Base-by-base conservation (phyloP, 345 rosid genomes). In the Alliaria petiolata region DNA sequence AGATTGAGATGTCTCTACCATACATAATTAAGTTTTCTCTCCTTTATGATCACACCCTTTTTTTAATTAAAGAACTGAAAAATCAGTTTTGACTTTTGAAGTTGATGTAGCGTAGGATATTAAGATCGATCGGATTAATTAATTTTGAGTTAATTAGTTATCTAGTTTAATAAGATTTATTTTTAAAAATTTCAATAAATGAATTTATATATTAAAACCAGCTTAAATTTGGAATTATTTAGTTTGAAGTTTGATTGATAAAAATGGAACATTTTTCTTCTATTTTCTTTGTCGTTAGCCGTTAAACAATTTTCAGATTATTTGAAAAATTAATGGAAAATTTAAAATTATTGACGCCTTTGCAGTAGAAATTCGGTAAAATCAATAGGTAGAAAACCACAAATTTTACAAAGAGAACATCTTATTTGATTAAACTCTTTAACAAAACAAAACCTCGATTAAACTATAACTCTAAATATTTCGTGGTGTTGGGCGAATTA, bases 1-100 rank as follows among this genome's bases (percentile, higher is more conserved):
- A 68, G 77, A 95, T 81, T 85, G 85, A 81, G 81, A 82, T 85
- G 71, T 85, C 74, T 81, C 80, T 57, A 82, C 91, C 89, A 82
- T 78, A 73, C 69, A 72, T 70, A 70, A 51, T 60, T 52, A 25
- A 42, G 33, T 33, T 58, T 46, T 59, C 49, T 28, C 57, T 63
- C 8, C 43, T 17, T 64, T 46, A 46, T 55, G 33, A 54, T 56
- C 42, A 8, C 52, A 13, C 22, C 43, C 46, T 43, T 17, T n/a
- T n/a, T 53, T 64, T 22, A 22, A 22, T 25, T 35, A 45, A 72
- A 46, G 47, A 13, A 43, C 13, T 53, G 46, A 35, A 33, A 47
- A 56, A 26, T 15, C 43, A 54, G 64, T n/a, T n/a, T n/a, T n/a
- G n/a, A n/a, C 43, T 43, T 68, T 42, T 65, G 39, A 57, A 58